These are phyloP conservation scores for Cutaneotrichosporon spelunceum DNA, from an alignment of 1,284 basidiomycete species.

Conservation along the genomic window DNA sequence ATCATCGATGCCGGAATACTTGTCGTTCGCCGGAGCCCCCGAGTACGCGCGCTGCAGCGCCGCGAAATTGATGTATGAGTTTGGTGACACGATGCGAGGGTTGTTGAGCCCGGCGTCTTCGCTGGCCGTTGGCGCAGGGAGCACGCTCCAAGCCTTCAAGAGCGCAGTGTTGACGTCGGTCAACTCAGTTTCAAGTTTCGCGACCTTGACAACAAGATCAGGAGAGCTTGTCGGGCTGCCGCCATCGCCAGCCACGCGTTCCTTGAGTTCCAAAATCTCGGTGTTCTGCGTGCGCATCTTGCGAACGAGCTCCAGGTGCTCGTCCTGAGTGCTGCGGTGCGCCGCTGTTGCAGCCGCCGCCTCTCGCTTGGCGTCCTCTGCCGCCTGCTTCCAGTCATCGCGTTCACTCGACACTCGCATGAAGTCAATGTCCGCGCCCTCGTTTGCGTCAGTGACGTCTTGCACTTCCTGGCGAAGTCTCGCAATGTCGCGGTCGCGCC, in stretches of 20 bases:
- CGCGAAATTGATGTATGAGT: constrained; percentile 48
- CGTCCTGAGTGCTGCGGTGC: constrained; percentile 10
- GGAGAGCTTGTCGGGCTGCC: neutral
- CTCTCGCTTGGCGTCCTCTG: constrained; percentile 52
- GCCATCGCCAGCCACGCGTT: neutral
- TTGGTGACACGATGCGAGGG: constrained; percentile 56
- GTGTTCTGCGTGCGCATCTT: constrained; percentile 35
- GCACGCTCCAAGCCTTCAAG: constrained; percentile 68
- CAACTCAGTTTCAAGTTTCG: constrained; percentile 53
- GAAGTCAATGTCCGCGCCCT: constrained; percentile 59
- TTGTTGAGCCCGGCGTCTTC: constrained; percentile 61
- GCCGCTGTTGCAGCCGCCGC: neutral
- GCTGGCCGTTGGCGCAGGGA: constrained; percentile 74
- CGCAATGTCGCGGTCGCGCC: constrained; percentile 13
- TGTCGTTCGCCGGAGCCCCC: constrained; percentile 38
- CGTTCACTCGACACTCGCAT: constrained; percentile 59
- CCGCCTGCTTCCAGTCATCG: constrained; percentile 57
- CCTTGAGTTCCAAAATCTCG: constrained; percentile 20
- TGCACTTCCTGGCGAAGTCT: constrained; percentile 32
- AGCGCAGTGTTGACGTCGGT: constrained; percentile 63
- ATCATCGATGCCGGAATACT: constrained; percentile 58
- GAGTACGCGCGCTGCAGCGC: constrained; percentile 43
- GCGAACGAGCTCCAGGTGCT: constrained; percentile 20
- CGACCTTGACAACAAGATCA: constrained; percentile 29
- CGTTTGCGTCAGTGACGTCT: constrained; percentile 50